Conservation (phyloP, 192 early-diverging fungal genomes). For the Dimargaris xerosporica region DNA sequence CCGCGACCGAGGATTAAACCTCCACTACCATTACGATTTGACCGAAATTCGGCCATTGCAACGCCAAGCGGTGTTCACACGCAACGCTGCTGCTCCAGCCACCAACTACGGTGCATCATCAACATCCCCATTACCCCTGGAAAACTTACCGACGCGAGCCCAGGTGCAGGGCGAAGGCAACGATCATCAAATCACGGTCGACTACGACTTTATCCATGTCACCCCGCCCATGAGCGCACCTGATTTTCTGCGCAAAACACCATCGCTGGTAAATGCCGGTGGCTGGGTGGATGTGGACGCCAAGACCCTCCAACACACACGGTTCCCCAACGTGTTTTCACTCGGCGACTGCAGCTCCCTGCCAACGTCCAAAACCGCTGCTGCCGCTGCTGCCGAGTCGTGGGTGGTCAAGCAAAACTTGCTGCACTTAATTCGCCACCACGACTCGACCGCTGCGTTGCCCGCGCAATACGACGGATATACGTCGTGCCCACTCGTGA, state of each 20-base stretch:
- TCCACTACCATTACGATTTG: constrained; percentile 58
- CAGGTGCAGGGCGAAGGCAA: constrained; percentile 10
- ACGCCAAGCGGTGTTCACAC: constrained; percentile 54
- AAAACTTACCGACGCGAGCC: no score
- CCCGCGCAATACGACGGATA: constrained; percentile 62
- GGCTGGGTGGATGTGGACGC: constrained; percentile 74
- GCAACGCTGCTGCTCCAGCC: no score
- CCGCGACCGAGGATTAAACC: constrained; percentile 45
- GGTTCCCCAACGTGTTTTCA: constrained; percentile 62
- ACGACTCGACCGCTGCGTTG: constrained; percentile 16
- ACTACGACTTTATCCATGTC: constrained; percentile 76
- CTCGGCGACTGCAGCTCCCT: constrained; percentile 68
- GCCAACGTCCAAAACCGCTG: constrained; percentile 85
- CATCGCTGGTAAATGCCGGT: constrained; percentile 50
- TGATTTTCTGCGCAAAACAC: constrained; percentile 49
- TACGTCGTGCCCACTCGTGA: constrained; percentile 69
- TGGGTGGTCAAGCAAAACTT: constrained; percentile 60
- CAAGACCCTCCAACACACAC: constrained; percentile 61
- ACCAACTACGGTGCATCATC: no score
- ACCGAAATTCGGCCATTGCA: constrained; percentile 44
- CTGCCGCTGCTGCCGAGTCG: constrained; percentile 72
- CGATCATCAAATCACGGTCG: constrained; percentile 38
- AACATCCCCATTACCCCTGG: no score
- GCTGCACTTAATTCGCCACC: constrained; percentile 38
- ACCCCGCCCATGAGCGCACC: constrained; percentile 72